phyloP scores from a whole-genome alignment of 2,329 filamentous ascomycete genomes.

The Alternaria solani region DNA sequence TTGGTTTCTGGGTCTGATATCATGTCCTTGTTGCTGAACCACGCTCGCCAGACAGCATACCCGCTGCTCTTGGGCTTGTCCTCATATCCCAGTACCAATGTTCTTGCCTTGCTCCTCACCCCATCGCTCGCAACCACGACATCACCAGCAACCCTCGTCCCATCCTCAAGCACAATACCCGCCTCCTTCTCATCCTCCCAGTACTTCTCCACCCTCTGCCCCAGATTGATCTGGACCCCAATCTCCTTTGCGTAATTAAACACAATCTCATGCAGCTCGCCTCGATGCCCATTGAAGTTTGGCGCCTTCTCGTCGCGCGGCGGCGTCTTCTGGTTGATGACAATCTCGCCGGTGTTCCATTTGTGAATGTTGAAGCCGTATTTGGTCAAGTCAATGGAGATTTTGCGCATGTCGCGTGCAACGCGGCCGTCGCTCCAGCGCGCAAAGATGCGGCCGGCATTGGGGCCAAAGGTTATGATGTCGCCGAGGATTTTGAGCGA shows the following conservation, averaged over 20 bases:
- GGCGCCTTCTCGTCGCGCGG: conserved; percentile 58
- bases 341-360: conserved; percentile 65
- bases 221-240: conserved; percentile 64
- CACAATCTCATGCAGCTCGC: conserved; percentile 67
- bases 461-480: conserved; percentile 69
- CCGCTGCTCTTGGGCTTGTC: conserved; percentile 63
- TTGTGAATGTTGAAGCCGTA: conserved; percentile 71
- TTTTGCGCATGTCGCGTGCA: conserved; percentile 55
- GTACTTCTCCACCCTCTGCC: conserved; percentile 61
- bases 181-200: conserved; percentile 62
- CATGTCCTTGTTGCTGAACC: conserved; percentile 51
- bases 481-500: conserved; percentile 67
- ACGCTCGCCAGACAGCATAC: conserved; percentile 63
- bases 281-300: conserved; percentile 67
- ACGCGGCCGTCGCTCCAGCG: conserved; percentile 64
- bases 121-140: conserved; percentile 63
- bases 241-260: conserved; percentile 66
- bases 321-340: conserved; percentile 64
- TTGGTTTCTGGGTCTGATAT: conserved; percentile 48
- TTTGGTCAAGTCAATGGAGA: conserved; percentile 61
- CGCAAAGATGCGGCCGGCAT: conserved; percentile 67
- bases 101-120: conserved; percentile 61
- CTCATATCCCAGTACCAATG: conserved; percentile 61
- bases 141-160: conserved; percentile 58
- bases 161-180: conserved; percentile 61